Base-by-base conservation (phyloP, 768 basidiomycete genomes). In the Boletus patriciae region DNA sequence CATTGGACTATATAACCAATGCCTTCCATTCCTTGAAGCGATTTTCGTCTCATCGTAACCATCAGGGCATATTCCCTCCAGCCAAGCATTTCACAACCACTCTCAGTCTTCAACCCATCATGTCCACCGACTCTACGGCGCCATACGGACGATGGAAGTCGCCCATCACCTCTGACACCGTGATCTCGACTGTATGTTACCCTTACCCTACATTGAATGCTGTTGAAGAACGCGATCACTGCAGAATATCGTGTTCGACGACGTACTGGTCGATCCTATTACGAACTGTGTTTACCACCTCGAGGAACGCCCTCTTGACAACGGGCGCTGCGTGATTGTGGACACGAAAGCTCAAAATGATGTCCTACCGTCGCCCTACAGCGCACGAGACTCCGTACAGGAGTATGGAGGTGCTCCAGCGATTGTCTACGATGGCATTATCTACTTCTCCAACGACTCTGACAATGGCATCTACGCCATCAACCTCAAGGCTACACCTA, bases 371-470 rank as follows among this genome's bases (percentile, higher is more conserved):
- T 62, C 69, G 29, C 74, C 73, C 0, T 87, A 78, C 77, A 85
- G 80, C 66, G 81, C 74, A 16, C 72, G 80, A 25, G 78, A 78
- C 1, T 71, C 73, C 8, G 87, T 88, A 0, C 80, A 87, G 31
- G 87, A 87, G 67, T 89, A 88, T 50, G 87, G 88, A 0, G 88
- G 88, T 13, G 81, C 78, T 5, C 70, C 83, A 1, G 82, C 82
- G 0, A 75, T 80, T 10, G 81, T 80, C 3, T 71, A 79, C 56
- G 72, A 73, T 41, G 76, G 75, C 13, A 67, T 75, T 7, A 72
- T 80, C 23, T 83, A 83, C 69, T 89, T 87, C 70, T 84, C 84
- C 2, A 73, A 85, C 66, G 70, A 79, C 29, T 61, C 1, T 19
- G 45, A 84, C 66, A 77, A 78, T 1, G 71, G 80, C 9, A 74